A percentile compares a stretch with the other conserved stretches of the same genome.
Conservation (phyloP, 2,329 filamentous ascomycete genomes). For the Colletotrichum simmondsii region DNA sequence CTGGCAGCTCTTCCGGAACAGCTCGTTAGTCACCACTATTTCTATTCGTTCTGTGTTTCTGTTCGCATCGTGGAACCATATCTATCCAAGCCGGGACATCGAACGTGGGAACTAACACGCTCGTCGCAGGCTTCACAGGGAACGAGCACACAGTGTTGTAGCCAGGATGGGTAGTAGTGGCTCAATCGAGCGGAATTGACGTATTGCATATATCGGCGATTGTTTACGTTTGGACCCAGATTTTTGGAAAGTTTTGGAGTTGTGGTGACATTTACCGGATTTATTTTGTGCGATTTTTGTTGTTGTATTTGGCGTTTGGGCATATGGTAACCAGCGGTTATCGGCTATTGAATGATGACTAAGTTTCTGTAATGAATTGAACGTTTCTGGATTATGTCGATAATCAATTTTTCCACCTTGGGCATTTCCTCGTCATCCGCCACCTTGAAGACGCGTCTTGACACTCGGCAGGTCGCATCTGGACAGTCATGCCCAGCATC, state of each 20-base stretch:
- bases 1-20: constrained; percentile 1
- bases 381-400: background rate
- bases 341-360: constrained; percentile 11
- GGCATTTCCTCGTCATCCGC: background rate
- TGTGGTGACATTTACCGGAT: background rate
- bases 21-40: constrained; percentile 34
- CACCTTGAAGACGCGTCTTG: background rate
- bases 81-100: constrained; percentile 2
- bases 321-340: background rate
- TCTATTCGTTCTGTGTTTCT: background rate
- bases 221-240: background rate
- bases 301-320: constrained; percentile 16
- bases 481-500: background rate
- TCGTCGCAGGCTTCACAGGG: background rate
- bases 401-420: background rate
- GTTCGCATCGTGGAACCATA: background rate
- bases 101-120: constrained; percentile 24
- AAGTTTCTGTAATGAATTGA: background rate
- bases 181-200: background rate
- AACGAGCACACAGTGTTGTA: background rate
- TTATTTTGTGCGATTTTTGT: background rate
- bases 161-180: background rate
- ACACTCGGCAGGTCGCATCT: background rate
- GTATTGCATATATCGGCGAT: constrained; percentile 4
- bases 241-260: background rate